Conservation (phyloP, 306 rosid genomes). For the Alnus rubra region DNA sequence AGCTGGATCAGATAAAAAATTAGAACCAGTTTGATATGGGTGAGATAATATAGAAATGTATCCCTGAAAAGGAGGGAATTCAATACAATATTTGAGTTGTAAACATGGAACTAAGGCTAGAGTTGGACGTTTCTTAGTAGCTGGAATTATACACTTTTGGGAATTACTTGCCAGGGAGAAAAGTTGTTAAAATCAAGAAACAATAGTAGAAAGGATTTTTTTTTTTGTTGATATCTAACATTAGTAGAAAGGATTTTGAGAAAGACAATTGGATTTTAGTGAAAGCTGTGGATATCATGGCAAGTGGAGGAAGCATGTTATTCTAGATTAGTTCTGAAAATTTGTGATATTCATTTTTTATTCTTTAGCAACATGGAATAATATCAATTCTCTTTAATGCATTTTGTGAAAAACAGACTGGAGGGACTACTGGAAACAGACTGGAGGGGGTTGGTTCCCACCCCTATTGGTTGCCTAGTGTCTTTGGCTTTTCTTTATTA, state of each 20-base stretch:
- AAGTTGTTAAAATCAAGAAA: neutral
- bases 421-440: no score
- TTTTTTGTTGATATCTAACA: neutral
- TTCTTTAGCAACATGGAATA: neutral
- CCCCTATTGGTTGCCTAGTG: neutral
- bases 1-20: conserved; percentile 23
- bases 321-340: neutral
- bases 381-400: neutral
- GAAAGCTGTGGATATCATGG: neutral
- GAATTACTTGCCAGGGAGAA: no score
- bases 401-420: no score
- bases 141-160: neutral
- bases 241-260: neutral
- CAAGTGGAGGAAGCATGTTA: conserved; percentile 2
- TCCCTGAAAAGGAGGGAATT: neutral
- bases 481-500: neutral
- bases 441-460: no score
- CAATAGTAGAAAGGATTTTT: neutral
- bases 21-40: conserved; percentile 12
- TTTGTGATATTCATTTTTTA: neutral
- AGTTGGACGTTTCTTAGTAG: neutral
- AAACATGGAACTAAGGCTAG: neutral
- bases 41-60: neutral
- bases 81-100: neutral
- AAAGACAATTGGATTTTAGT: neutral